Evolutionary conservation across 2,329 filamentous ascomycete species (phyloP).

Genomic region (Claviceps capensis): DNA sequence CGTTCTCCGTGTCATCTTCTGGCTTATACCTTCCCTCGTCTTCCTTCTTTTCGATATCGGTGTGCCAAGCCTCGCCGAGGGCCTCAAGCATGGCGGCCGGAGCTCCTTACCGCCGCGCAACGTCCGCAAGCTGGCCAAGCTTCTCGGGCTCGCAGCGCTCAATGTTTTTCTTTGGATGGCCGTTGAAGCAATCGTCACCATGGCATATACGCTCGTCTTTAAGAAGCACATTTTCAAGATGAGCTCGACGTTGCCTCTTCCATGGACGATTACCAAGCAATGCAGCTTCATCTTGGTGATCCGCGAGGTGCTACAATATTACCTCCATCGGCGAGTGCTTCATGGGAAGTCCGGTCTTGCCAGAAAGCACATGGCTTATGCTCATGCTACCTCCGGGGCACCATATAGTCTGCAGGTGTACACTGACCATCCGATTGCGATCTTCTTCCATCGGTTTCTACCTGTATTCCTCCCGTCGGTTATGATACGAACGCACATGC

Average conservation of each 20-base stretch:
- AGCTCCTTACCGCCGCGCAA: conserved; percentile 34
- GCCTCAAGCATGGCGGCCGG: conserved; percentile 53
- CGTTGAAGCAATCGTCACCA: conserved; percentile 28
- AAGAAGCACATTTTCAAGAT: conserved; percentile 31
- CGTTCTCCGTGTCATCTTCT: conserved; percentile 54
- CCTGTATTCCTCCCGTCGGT: conserved; percentile 53
- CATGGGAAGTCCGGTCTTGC: conserved; percentile 35
- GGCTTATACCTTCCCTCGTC: conserved; percentile 55
- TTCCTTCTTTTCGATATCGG: conserved; percentile 62
- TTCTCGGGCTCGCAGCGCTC: conserved; percentile 27
- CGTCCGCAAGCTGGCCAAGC: conserved; percentile 18
- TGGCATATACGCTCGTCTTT: conserved; percentile 21
- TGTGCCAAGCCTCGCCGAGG: conserved; percentile 53
- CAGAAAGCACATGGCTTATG: conserved; percentile 28
- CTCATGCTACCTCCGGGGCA: conserved; percentile 40
- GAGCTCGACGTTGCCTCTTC: conserved; percentile 34
- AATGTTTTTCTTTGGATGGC: conserved; percentile 32
- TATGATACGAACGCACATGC: conserved; percentile 52
- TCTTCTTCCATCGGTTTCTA: conserved; percentile 48
- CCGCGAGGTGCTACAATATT: conserved; percentile 53
- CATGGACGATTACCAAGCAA: conserved; percentile 40
- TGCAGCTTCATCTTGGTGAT: conserved; percentile 27
- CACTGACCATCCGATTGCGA: conserved; percentile 54
- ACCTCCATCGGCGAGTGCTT: conserved; percentile 58
- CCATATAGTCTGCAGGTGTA: conserved; percentile 49